These are phyloP conservation scores for Rhododendron molle DNA, from an alignment of 148 eudicot genomes.

Conservation along the genomic window DNA sequence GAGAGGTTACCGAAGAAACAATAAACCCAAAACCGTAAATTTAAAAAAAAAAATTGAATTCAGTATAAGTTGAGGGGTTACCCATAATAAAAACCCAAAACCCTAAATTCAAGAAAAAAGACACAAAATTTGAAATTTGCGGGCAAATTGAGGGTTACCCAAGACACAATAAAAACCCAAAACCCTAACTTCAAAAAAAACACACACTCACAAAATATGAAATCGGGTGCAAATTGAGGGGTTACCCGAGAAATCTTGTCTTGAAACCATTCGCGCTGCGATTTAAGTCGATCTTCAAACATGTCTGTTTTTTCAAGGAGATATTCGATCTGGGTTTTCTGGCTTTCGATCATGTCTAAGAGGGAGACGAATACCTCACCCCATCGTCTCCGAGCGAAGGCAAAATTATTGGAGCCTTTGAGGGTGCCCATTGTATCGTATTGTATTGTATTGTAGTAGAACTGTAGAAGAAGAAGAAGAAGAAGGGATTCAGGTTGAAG, in stretches of 20 bases:
- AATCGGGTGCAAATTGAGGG: background rate
- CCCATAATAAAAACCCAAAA: background rate
- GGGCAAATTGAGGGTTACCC: conserved; percentile 27
- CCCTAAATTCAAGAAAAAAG: background rate
- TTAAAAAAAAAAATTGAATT: background rate
- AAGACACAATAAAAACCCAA: conserved; percentile 7
- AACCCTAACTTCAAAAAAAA: background rate
- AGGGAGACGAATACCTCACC: conserved; percentile 33
- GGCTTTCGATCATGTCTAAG: conserved; percentile 24
- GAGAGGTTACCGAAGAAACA: background rate
- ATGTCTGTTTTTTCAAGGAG: background rate
- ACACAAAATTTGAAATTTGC: background rate
- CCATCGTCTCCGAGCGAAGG: conserved; percentile 40
- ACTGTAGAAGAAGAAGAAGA: background rate
- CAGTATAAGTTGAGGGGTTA: background rate
- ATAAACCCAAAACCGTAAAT: background rate
- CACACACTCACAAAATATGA: background rate
- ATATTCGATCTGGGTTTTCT: conserved; percentile 31
- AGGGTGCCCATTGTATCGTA: conserved; percentile 11
- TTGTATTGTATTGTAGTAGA: background rate
- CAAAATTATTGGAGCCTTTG: conserved; percentile 9
- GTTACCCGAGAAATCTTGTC: conserved; percentile 42
- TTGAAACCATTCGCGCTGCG: conserved; percentile 23
- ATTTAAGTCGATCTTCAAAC: conserved; percentile 28
- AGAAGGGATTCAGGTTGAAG: background rate